A percentile compares a stretch with the other conserved stretches of the same genome.
Conservation (phyloP, 179 eudicot genomes). For the Silene noctiflora region DNA sequence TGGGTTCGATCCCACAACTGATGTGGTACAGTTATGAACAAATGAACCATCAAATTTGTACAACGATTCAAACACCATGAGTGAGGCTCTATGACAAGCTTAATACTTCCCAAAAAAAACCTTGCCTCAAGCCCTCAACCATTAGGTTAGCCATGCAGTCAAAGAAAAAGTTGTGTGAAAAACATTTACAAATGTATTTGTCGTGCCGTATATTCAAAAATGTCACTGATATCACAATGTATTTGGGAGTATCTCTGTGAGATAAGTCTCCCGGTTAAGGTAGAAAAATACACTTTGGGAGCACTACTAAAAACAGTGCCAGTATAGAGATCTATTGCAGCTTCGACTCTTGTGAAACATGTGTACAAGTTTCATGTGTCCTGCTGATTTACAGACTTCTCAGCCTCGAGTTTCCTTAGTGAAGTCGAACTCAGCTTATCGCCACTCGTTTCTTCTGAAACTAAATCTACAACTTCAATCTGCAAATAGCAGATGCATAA, state of each 20-base stretch:
- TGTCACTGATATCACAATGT: background rate
- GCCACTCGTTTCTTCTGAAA: constrained; percentile 55
- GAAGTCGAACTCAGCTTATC: constrained; percentile 72
- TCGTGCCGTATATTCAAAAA: background rate
- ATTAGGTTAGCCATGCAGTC: background rate
- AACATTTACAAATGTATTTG: background rate
- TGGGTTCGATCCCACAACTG: too few relatives aligned
- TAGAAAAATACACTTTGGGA: background rate
- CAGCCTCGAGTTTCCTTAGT: constrained; percentile 66
- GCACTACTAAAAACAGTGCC: background rate
- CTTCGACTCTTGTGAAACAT: background rate
- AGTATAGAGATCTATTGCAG: background rate
- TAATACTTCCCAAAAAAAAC: background rate
- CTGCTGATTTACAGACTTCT: constrained; percentile 36
- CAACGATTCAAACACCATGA: too few relatives aligned
- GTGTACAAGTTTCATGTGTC: constrained; percentile 11
- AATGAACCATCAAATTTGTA: too few relatives aligned
- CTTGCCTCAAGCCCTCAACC: background rate
- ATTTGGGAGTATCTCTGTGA: background rate
- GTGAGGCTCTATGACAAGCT: too few relatives aligned
- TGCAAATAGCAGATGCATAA: constrained; percentile 25
- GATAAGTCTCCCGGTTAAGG: background rate
- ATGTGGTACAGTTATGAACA: too few relatives aligned
- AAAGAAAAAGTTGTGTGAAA: background rate
- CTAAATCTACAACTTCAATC: constrained; percentile 85